Conservation (phyloP, 345 rosid genomes). For the Populus simonii region DNA sequence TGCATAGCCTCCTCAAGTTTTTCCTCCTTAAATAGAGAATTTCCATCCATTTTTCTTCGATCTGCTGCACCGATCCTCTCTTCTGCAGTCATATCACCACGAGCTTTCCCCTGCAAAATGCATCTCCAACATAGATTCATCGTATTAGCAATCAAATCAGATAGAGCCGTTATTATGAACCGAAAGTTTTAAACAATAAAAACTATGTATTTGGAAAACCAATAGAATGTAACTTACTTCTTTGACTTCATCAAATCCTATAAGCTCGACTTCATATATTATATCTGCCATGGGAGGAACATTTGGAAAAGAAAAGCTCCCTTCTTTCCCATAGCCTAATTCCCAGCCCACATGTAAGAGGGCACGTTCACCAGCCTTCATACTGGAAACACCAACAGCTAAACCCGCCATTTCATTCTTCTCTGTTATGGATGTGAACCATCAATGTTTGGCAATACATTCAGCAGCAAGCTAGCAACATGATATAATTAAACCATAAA, state of each 20-base stretch:
- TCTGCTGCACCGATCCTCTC: constrained; percentile 94
- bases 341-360: constrained; percentile 84
- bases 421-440: constrained; percentile 45
- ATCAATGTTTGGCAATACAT: constrained; percentile 1
- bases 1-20: constrained; percentile 95
- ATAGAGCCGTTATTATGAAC: neutral
- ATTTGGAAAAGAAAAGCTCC: constrained; percentile 92
- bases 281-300: constrained; percentile 92
- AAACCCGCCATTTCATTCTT: constrained; percentile 88
- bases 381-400: constrained; percentile 77
- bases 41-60: constrained; percentile 91
- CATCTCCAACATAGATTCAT: neutral
- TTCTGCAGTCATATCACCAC: constrained; percentile 95
- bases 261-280: constrained; percentile 82
- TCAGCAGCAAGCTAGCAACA: neutral
- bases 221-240: constrained; percentile 54
- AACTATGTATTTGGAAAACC: neutral
- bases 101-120: constrained; percentile 72
- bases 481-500: neutral
- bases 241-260: constrained; percentile 93
- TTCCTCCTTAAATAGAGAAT: constrained; percentile 67
- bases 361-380: constrained; percentile 91
- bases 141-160: constrained; percentile 3
- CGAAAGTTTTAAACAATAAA: neutral
- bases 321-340: constrained; percentile 89